Conservation (phyloP, 805 yeast genomes). For the Candida koratica region DNA sequence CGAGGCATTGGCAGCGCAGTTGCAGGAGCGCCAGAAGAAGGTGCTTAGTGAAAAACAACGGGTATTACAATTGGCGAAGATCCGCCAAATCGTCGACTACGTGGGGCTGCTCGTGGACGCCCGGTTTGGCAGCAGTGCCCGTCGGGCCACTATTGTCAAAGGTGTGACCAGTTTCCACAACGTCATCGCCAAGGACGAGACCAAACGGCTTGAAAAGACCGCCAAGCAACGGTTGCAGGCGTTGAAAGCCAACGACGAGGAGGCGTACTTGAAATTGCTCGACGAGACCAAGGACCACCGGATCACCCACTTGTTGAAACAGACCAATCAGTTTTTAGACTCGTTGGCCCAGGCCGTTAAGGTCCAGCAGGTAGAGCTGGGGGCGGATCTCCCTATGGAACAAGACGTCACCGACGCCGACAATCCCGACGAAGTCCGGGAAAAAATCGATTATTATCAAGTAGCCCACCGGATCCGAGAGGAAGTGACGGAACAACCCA, state of each 20-base stretch:
- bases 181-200: constrained; percentile 68
- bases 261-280: constrained; percentile 75
- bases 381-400: constrained; percentile 24
- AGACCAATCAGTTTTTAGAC: constrained; percentile 74
- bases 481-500: constrained; percentile 61
- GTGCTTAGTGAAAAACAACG: constrained; percentile 51
- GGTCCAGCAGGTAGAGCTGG: constrained; percentile 62
- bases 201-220: constrained; percentile 67
- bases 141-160: constrained; percentile 28
- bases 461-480: constrained; percentile 78
- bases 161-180: constrained; percentile 47
- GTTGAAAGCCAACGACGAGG: constrained; percentile 82
- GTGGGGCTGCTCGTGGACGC: constrained; percentile 22
- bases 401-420: constrained; percentile 22
- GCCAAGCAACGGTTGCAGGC: constrained; percentile 90
- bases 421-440: constrained; percentile 51
- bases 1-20: constrained; percentile 67
- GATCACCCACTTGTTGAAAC: constrained; percentile 77
- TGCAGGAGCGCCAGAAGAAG: constrained; percentile 65
- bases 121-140: constrained; percentile 21
- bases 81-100: constrained; percentile 30
- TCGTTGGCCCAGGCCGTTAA: constrained; percentile 75
- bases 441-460: constrained; percentile 72
- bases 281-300: constrained; percentile 87
- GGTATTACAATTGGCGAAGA: constrained; percentile 47